Evolutionary conservation across 1,284 basidiomycete genomes (phyloP).

Genomic region (Gastroboletus turbinatus): DNA sequence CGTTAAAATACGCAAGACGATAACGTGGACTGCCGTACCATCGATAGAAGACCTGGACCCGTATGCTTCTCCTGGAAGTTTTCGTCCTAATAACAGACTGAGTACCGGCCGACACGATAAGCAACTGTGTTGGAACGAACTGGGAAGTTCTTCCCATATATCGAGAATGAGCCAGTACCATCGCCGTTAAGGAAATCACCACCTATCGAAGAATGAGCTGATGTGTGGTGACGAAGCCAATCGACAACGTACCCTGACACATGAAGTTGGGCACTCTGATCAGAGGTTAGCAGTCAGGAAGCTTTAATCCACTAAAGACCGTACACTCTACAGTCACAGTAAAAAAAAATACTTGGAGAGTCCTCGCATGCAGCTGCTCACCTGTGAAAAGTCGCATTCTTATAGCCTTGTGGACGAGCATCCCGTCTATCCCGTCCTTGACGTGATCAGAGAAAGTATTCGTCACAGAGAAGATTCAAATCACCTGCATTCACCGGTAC

Average conservation of each 20-base stretch:
- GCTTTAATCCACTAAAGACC: conserved; percentile 25
- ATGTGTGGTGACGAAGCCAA: background rate
- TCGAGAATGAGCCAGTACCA: conserved; percentile 92
- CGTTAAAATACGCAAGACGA: background rate
- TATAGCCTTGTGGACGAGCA: conserved; percentile 85
- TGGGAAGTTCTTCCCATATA: conserved; percentile 92
- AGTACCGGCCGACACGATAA: background rate
- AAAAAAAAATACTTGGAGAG: background rate
- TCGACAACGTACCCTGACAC: conserved; percentile 66
- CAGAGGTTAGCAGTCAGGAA: background rate
- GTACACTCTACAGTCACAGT: conserved; percentile 61
- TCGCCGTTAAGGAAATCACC: conserved; percentile 90
- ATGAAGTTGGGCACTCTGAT: conserved; percentile 76
- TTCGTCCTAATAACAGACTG: conserved; percentile 67
- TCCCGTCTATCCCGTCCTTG: conserved; percentile 59
- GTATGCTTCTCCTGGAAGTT: conserved; percentile 92
- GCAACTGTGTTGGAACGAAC: conserved; percentile 39
- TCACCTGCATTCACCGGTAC: conserved; percentile 92
- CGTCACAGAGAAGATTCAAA: conserved; percentile 4
- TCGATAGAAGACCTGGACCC: conserved; percentile 80
- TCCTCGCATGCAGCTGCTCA: conserved; percentile 32
- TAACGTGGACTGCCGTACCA: conserved; percentile 49
- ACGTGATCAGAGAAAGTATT: conserved; percentile 15
- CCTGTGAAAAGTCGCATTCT: conserved; percentile 90
- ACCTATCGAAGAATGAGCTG: conserved; percentile 42